Evolutionary conservation across 2,329 filamentous ascomycete genomes (phyloP).

Genomic region (Aspergillus pseudoterreus): DNA sequence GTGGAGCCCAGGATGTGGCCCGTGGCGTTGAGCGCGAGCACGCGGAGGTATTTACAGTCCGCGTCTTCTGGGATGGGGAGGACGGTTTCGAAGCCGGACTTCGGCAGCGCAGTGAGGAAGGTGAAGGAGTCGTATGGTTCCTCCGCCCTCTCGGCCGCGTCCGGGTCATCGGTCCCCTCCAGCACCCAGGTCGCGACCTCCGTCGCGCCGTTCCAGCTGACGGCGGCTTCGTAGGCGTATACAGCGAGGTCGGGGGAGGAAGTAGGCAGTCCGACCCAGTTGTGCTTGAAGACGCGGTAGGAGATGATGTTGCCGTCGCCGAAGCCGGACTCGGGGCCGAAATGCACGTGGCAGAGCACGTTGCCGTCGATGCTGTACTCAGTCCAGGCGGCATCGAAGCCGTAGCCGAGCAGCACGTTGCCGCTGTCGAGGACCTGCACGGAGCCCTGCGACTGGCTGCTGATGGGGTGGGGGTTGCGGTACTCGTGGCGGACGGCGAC

Average conservation of each 20-base stretch:
- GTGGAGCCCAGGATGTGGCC: conserved; percentile 19
- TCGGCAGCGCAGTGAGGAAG: conserved; percentile 20
- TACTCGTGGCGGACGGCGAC: conserved; percentile 41
- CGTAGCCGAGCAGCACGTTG: conserved; percentile 50
- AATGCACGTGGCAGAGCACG: conserved; percentile 53
- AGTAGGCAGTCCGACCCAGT: conserved; percentile 50
- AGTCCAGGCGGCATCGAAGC: conserved; percentile 48
- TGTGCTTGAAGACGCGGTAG: conserved; percentile 53
- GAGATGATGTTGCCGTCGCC: conserved; percentile 39
- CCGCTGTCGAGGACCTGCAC: conserved; percentile 40
- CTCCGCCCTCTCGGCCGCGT: neutral
- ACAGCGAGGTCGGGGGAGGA: conserved; percentile 29
- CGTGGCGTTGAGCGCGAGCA: conserved; percentile 18
- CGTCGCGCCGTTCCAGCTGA: conserved; percentile 37
- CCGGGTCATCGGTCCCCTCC: conserved; percentile 13
- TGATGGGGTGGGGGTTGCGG: conserved; percentile 35
- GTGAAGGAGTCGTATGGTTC: conserved; percentile 9
- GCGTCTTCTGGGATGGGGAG: conserved; percentile 18
- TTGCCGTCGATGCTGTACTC: conserved; percentile 47
- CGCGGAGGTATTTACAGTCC: conserved; percentile 14
- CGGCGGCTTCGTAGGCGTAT: conserved; percentile 16
- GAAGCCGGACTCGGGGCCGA: conserved; percentile 30
- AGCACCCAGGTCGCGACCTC: conserved; percentile 30
- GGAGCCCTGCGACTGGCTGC: conserved; percentile 43
- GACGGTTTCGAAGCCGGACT: conserved; percentile 26